Evolutionary conservation across 1,284 basidiomycete species (phyloP).

Genomic region (Xerocomus nothofagi): DNA sequence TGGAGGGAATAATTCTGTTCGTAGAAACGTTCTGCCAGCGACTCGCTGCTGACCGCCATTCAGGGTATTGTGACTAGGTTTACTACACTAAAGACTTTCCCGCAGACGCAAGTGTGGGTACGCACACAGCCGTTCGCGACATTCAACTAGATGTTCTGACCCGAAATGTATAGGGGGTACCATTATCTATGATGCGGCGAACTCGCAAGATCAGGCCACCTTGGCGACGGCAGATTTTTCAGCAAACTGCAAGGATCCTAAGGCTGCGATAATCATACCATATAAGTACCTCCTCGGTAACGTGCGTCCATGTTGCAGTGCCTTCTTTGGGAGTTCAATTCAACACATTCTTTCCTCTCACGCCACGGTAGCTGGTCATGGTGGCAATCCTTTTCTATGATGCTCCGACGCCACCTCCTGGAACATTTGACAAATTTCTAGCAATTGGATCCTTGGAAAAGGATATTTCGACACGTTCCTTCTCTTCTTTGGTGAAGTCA

Average conservation of each 20-base stretch:
- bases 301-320: constrained; percentile 28
- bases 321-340: neutral
- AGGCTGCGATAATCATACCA: constrained; percentile 53
- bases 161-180: too few relatives aligned
- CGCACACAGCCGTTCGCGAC: neutral
- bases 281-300: constrained; percentile 45
- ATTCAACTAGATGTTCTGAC: too few relatives aligned
- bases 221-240: constrained; percentile 49
- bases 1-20: too few relatives aligned
- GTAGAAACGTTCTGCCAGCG: too few relatives aligned
- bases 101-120: constrained; percentile 59
- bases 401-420: constrained; percentile 45
- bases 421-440: constrained; percentile 47
- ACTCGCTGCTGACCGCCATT: too few relatives aligned
- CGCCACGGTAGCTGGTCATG: constrained; percentile 41
- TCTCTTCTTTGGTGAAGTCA: constrained; percentile 30
- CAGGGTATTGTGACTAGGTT: too few relatives aligned
- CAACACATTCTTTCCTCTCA: neutral
- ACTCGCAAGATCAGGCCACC: constrained; percentile 6
- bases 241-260: constrained; percentile 54
- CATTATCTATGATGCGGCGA: constrained; percentile 41
- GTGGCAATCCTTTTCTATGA: constrained; percentile 51
- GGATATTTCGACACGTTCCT: constrained; percentile 37
- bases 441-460: constrained; percentile 33
- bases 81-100: constrained; percentile 44